These are phyloP conservation scores for Verruconis gallopava DNA, from an alignment of 2,329 filamentous ascomycete genomes.

Conservation along the genomic window DNA sequence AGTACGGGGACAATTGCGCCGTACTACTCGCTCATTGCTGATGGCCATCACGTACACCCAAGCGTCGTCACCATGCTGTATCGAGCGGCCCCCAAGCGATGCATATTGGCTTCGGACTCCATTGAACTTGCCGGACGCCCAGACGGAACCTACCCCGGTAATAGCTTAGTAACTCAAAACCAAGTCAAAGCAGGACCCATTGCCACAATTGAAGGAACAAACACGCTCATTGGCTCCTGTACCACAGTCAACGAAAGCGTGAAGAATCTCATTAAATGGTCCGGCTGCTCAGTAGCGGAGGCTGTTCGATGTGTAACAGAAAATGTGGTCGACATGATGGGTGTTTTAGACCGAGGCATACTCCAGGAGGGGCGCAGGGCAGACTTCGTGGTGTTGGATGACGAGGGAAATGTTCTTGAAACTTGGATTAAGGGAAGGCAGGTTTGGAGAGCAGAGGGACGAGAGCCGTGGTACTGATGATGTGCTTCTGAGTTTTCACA, in stretches of 20 bases:
- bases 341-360: constrained; percentile 27
- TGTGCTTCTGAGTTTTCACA: no score
- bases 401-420: constrained; percentile 34
- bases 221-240: constrained; percentile 43
- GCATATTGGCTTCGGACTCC: constrained; percentile 41
- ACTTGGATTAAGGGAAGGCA: constrained; percentile 39
- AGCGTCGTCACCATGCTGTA: constrained; percentile 36
- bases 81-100: constrained; percentile 31
- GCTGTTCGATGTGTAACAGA: constrained; percentile 38
- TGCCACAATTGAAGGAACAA: constrained; percentile 39
- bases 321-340: constrained; percentile 38
- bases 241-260: constrained; percentile 39
- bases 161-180: constrained; percentile 37
- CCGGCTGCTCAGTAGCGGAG: constrained; percentile 33
- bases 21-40: constrained; percentile 41
- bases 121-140: constrained; percentile 41
- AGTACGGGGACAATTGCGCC: constrained; percentile 20
- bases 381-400: constrained; percentile 36
- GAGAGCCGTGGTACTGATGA: constrained; percentile 6
- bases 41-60: constrained; percentile 42
- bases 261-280: constrained; percentile 35
- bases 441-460: constrained; percentile 23
- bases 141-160: constrained; percentile 38
- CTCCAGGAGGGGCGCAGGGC: constrained; percentile 33
- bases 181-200: constrained; percentile 37